These are phyloP conservation scores for Anacardium occidentale DNA, from an alignment of 345 rosid genomes.

Conservation along the genomic window DNA sequence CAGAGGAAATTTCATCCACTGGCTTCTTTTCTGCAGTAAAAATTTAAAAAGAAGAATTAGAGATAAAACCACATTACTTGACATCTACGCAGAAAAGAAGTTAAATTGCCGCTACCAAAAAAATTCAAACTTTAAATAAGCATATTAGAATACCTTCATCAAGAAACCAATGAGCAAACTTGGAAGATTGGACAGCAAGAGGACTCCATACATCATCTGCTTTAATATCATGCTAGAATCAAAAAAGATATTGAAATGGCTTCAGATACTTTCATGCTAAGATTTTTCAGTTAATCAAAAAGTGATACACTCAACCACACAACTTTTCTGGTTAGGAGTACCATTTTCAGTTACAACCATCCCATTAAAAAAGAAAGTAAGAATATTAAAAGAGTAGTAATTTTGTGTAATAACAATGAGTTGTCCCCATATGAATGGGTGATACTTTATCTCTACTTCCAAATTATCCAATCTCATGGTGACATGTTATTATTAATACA, in stretches of 20 bases:
- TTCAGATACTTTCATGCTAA: conserved; percentile 18
- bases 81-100: conserved; percentile 4
- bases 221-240: conserved; percentile 49
- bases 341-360: too few relatives aligned
- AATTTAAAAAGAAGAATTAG: conserved; percentile 14
- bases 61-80: not conserved
- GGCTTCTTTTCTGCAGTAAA: conserved; percentile 66
- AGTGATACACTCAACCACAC: not conserved
- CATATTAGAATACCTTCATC: conserved; percentile 66
- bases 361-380: too few relatives aligned
- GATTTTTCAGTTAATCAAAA: not conserved
- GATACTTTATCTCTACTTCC: too few relatives aligned
- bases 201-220: conserved; percentile 47
- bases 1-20: conserved; percentile 37
- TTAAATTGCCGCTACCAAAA: conserved; percentile 9
- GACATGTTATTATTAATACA: too few relatives aligned
- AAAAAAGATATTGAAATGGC: conserved; percentile 19
- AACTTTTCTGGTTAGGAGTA: not conserved
- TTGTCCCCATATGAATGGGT: too few relatives aligned
- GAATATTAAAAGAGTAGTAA: too few relatives aligned
- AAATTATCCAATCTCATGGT: too few relatives aligned
- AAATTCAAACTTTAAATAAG: not conserved
- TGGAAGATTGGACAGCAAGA: conserved; percentile 60
- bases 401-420: too few relatives aligned
- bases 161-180: conserved; percentile 79